These are phyloP conservation scores for Lepraria neglecta DNA, from an alignment of 495 filamentous ascomycete genomes.

Conservation along the genomic window DNA sequence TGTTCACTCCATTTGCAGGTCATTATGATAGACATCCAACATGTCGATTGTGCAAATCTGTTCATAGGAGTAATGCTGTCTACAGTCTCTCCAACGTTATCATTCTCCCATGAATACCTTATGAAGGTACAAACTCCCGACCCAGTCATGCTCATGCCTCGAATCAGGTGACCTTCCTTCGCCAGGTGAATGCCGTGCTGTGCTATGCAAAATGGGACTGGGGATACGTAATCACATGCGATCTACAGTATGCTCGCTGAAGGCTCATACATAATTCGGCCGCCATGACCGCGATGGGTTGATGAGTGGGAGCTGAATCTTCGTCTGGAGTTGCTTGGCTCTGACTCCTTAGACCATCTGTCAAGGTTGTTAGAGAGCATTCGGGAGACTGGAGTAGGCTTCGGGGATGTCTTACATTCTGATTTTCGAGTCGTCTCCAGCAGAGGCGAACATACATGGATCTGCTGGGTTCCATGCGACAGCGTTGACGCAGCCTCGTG, in stretches of 20 bases:
- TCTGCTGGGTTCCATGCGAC: slow-evolving; percentile 84
- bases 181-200: slow-evolving; percentile 13
- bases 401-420: slow-evolving; percentile 64
- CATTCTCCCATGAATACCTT: background rate
- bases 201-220: slow-evolving; percentile 20
- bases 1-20: no score
- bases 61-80: background rate
- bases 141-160: background rate
- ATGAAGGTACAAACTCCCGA: background rate
- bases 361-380: background rate
- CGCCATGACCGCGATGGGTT: slow-evolving; percentile 7
- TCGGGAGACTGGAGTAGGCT: no score
- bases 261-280: slow-evolving; percentile 3
- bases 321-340: slow-evolving; percentile 19
- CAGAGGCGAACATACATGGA: slow-evolving; percentile 81
- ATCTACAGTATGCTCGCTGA: slow-evolving; percentile 8
- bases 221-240: background rate
- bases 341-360: slow-evolving; percentile 24
- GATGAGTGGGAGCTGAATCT: slow-evolving; percentile 26
- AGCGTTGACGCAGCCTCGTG: slow-evolving; percentile 73
- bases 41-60: no score
- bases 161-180: slow-evolving; percentile 15
- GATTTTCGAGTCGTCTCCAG: slow-evolving; percentile 79
- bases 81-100: background rate
- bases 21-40: no score